phyloP scores from a whole-genome alignment of 805 yeast genomes.

The Metschnikowia lunata region DNA sequence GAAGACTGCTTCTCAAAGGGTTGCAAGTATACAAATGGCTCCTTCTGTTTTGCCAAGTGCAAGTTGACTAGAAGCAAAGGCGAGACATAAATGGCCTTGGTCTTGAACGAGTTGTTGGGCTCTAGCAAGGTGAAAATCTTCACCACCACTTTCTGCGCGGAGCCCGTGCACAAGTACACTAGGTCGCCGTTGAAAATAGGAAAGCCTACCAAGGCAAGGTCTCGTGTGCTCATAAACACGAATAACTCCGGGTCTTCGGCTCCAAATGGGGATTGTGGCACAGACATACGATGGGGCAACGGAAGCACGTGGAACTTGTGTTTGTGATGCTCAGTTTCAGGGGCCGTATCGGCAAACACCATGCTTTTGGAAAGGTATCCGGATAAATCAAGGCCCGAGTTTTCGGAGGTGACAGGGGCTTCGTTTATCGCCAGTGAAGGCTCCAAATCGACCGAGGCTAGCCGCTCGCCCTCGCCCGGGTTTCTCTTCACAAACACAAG shows the following conservation, averaged over 20 bases:
- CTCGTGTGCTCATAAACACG: slow-evolving; percentile 42
- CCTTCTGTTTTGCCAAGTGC: slow-evolving; percentile 2
- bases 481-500: slow-evolving; percentile 46
- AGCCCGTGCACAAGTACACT: slow-evolving; percentile 30
- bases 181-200: slow-evolving; percentile 70
- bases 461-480: neutral
- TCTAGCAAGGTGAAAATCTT: slow-evolving; percentile 58
- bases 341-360: slow-evolving; percentile 13
- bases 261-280: slow-evolving; percentile 19
- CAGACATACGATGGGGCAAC: slow-evolving; percentile 25
- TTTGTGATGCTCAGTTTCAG: neutral
- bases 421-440: neutral
- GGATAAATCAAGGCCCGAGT: slow-evolving; percentile 27
- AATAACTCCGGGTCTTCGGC: slow-evolving; percentile 38
- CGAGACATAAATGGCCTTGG: slow-evolving; percentile 48
- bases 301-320: slow-evolving; percentile 24
- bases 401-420: neutral
- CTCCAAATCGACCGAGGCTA: neutral
- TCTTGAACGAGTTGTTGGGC: slow-evolving; percentile 44
- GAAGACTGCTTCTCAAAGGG: too few relatives aligned
- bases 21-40: neutral
- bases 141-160: slow-evolving; percentile 24
- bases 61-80: slow-evolving; percentile 57
- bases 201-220: slow-evolving; percentile 45
- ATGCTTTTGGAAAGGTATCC: slow-evolving; percentile 30